Percentiles rank a stretch among this genome's conserved stretches.
Evolutionary conservation across 2,329 filamentous ascomycete species (phyloP).

Genomic region (Pseudocercospora macadamiae): DNA sequence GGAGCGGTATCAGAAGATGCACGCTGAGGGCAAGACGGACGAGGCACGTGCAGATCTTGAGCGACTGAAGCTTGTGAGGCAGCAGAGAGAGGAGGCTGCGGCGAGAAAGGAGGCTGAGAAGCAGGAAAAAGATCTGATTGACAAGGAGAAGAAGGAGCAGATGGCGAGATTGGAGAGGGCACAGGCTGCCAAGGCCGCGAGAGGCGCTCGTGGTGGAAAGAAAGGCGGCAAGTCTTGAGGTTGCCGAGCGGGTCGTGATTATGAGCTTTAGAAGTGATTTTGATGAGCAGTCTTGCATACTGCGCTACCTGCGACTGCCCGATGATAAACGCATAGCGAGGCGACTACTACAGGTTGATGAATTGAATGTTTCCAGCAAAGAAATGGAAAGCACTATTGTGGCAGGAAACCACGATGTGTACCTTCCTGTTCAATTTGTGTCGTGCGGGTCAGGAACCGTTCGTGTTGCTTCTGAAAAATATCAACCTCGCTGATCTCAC

Average conservation of each 20-base stretch:
- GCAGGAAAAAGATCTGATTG: constrained; percentile 54
- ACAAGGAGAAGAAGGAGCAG: constrained; percentile 60
- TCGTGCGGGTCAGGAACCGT: no score
- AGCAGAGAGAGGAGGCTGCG: constrained; percentile 83
- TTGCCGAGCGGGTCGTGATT: background rate
- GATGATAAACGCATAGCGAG: constrained; percentile 17
- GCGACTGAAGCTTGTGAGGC: constrained; percentile 76
- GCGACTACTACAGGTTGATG: background rate
- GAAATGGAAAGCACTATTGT: no score
- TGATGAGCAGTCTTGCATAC: constrained; percentile 13
- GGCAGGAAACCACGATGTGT: no score
- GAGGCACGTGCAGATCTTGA: constrained; percentile 89
- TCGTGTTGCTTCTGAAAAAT: no score
- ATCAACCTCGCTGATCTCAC: no score
- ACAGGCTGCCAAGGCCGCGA: constrained; percentile 43
- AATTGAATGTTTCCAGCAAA: no score
- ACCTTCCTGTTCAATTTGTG: no score
- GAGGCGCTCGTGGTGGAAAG: constrained; percentile 46
- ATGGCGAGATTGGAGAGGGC: constrained; percentile 52
- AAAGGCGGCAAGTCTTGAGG: constrained; percentile 47
- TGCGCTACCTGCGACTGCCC: constrained; percentile 6
- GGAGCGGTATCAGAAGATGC: constrained; percentile 87
- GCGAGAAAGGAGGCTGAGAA: constrained; percentile 74
- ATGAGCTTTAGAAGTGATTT: background rate
- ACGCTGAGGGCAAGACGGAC: constrained; percentile 94